Base-by-base conservation (phyloP, 225 moss, liverwort and hornwort genomes). In the Climacium dendroides region DNA sequence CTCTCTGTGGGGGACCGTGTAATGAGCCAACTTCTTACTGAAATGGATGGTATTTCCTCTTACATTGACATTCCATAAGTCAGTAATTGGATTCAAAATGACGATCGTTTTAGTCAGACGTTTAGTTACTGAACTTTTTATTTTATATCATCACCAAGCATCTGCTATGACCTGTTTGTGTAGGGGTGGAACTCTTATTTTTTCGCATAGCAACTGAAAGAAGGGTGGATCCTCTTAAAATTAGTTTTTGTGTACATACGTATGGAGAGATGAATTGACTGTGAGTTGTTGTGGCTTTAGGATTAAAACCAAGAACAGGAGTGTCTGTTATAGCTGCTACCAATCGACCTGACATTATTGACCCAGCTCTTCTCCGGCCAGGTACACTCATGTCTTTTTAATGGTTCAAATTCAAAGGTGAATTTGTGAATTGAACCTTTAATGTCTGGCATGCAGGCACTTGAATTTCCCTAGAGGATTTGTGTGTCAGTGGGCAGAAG, bases 241-340 rank as follows among this genome's bases (percentile, higher is more conserved):
- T 57, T 32, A 29, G 65, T 41, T 80, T 78, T 78, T 37, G 35
- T 87, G 72, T 65, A 25, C 72, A 35, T 63, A 34, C 13, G 16
- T 85, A 53, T 90, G 28, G 79, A 83, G 79, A 57, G 74, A 71
- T 80, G 78, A 84, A 55, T 70, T 70, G 61, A 63, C 73, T 87
- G 65, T n/a, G 65, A 75, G 35, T 76, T 59, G 43, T 70, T 85
- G 66, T 86, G 90, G 47, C 28, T 88, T 53, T 86, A 96, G 97
- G 96, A 69, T 91, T 99, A 91, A 95, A 95, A 89, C 95, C 96
- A 83, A 90, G 93, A 87, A 93, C 93, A 91, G 96, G 99, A 81
- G 94, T 99, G 54, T 92, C 95, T n/a, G 96, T 99, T 47, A 95
- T 99, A 92, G 99, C 97, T 83, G 99, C 99, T 78, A 99, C 99